These are phyloP conservation scores for Nigrospora sphaerica DNA, from an alignment of 2,329 filamentous ascomycete species.

Conservation along the genomic window DNA sequence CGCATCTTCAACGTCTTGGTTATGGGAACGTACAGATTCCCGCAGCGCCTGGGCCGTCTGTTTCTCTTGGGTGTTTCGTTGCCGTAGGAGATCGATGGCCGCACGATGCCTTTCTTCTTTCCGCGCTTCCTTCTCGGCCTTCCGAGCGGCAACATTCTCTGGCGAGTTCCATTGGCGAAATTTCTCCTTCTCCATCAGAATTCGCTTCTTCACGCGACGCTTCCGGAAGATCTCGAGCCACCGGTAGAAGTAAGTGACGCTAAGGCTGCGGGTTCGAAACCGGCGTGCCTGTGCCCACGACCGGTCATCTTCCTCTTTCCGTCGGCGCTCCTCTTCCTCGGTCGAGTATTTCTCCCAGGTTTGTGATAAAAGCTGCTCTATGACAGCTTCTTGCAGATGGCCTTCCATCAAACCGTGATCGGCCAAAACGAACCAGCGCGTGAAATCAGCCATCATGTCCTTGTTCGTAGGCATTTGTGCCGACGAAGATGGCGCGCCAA, in stretches of 20 bases:
- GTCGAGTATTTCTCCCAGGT: slow-evolving; percentile 32
- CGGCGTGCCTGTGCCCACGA: slow-evolving; percentile 38
- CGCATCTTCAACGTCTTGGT: slow-evolving; percentile 17
- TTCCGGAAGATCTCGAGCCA: slow-evolving; percentile 45
- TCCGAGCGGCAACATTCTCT: slow-evolving; percentile 17
- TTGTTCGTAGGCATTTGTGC: slow-evolving; percentile 10
- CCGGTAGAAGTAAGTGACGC: slow-evolving; percentile 48
- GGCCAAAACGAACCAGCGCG: slow-evolving; percentile 46
- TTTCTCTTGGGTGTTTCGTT: slow-evolving; percentile 10
- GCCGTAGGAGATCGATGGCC: slow-evolving; percentile 14
- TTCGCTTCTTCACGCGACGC: slow-evolving; percentile 40
- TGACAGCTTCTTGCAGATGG: slow-evolving; percentile 33
- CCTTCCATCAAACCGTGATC: slow-evolving; percentile 46
- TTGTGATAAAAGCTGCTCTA: slow-evolving; percentile 36
- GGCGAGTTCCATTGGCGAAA: slow-evolving; percentile 35
- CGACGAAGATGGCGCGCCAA: not conserved
- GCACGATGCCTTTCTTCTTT: slow-evolving; percentile 12
- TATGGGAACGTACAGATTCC: slow-evolving; percentile 10
- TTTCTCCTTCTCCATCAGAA: slow-evolving; percentile 43
- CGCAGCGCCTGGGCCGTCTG: slow-evolving; percentile 10
- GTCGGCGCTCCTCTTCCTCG: slow-evolving; percentile 32
- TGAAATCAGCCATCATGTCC: slow-evolving; percentile 41
- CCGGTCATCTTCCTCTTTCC: slow-evolving; percentile 40
- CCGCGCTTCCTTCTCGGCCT: slow-evolving; percentile 10
- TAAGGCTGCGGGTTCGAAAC: slow-evolving; percentile 42